These are phyloP conservation scores for Aspergillus conjunctus DNA, from an alignment of 495 filamentous ascomycete genomes.

Conservation along the genomic window DNA sequence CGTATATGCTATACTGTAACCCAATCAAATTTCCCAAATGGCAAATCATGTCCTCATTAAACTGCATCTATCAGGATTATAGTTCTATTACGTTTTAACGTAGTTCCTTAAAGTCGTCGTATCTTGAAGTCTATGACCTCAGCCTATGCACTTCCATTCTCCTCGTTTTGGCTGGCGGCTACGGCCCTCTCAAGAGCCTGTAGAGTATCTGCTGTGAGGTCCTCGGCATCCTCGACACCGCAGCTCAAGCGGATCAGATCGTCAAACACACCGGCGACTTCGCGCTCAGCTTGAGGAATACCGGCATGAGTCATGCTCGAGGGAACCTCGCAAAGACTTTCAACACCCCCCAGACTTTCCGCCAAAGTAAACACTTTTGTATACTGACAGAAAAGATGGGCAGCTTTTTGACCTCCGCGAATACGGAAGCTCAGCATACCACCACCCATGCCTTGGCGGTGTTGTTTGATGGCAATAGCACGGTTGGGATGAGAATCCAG, in stretches of 20 bases:
- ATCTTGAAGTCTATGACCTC: background rate
- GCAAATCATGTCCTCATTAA: conserved; percentile 19
- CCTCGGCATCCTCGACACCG: conserved; percentile 88
- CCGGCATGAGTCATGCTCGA: conserved; percentile 95
- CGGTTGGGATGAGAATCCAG: conserved; percentile 84
- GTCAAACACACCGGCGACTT: conserved; percentile 92
- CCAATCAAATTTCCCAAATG: background rate
- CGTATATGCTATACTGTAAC: background rate
- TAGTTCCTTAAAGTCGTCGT: conserved; percentile 2
- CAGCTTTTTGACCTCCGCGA: conserved; percentile 81
- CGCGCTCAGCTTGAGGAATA: conserved; percentile 85
- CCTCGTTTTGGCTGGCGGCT: conserved; percentile 25
- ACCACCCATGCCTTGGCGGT: conserved; percentile 91
- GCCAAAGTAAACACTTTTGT: conserved; percentile 91
- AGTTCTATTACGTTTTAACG: conserved; percentile 21
- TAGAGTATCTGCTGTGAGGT: conserved; percentile 80
- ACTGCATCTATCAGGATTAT: conserved; percentile 20
- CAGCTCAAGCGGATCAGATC: conserved; percentile 94
- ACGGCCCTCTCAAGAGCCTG: conserved; percentile 81
- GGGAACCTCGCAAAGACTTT: conserved; percentile 89
- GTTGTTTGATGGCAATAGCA: conserved; percentile 81
- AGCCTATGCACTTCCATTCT: conserved; percentile 31
- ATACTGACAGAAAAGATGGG: conserved; percentile 86
- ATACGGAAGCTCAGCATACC: conserved; percentile 98
- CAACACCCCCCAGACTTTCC: conserved; percentile 90